Conservation (phyloP, 2,329 filamentous ascomycete species). For the Aureobasidium sp. region DNA sequence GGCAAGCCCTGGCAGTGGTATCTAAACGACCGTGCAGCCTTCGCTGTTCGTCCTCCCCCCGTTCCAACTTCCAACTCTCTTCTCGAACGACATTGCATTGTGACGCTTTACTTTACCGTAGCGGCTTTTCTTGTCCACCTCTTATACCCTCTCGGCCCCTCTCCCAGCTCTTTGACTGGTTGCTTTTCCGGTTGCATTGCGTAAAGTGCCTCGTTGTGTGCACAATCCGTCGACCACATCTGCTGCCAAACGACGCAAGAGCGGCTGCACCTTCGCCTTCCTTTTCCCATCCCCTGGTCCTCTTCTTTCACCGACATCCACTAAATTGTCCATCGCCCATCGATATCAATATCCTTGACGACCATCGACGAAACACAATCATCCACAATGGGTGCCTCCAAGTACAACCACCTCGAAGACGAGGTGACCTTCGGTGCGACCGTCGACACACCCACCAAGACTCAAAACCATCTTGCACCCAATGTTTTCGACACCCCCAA, state of each 20-base stretch:
- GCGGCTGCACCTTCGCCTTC: neutral
- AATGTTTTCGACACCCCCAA: constrained; percentile 22
- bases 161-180: neutral
- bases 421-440: constrained; percentile 35
- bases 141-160: neutral
- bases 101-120: neutral
- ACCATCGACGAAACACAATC: neutral
- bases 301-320: constrained; percentile 3
- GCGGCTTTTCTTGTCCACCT: constrained; percentile 6
- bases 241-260: neutral
- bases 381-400: constrained; percentile 8
- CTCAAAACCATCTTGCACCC: constrained; percentile 22
- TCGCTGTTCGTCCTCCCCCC: neutral
- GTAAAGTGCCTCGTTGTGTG: neutral
- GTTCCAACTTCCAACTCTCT: neutral
- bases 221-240: neutral
- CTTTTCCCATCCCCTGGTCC: neutral
- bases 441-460: constrained; percentile 17
- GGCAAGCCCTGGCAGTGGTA: neutral
- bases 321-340: neutral
- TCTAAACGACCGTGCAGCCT: constrained; percentile 8
- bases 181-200: neutral
- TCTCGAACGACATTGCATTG: neutral
- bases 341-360: constrained; percentile 1
- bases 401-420: constrained; percentile 12